Base-by-base conservation (phyloP, 805 yeast species). In the Wickerhamiella nectarea region DNA sequence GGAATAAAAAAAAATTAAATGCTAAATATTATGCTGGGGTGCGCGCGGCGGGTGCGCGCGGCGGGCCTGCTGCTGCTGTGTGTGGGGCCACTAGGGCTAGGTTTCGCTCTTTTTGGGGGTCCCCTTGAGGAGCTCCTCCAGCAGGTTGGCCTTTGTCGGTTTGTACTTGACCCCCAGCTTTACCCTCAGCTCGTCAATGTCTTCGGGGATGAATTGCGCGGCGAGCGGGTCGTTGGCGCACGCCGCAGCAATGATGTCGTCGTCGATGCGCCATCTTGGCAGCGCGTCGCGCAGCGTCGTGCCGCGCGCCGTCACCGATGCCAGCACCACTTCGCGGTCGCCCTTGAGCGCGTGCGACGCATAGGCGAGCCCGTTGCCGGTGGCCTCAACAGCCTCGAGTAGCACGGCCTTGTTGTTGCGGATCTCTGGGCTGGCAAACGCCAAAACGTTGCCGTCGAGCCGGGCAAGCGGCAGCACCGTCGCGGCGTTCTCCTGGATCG, bases 341-440 rank as follows among this genome's bases (percentile, higher is more conserved):
- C 38, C 38, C 38, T 40, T 40, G 38, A 40, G 43, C 11, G 20
- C 34, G n/a, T 40, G 34, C 14, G 38, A 34, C 4, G 43, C 43
- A 14, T 40, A 40, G 17, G 37, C 43, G 18, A 40, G 28, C 15
- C 38, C 43, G 18, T 21, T 20, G 3, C 43, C 43, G 12, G 37
- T 24, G 19, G 19, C 26, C n/a, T n/a, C 4, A 9, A 40, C 25
- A 1, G 43, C 43, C 6, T 24, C 33, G 20, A 34, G 18, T 4
- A 40, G 29, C 19, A 40, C 31, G 24, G 31, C 29, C 19, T 34
- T 40, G 21, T 40, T 40, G n/a, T 14, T 36, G 11, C 43, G 37
- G 10, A 40, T 24, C 6, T 21, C 20, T 4, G 8, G 14, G 26
- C 36, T 29, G n/a, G 42, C 42, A 22, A 39, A 39, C 15, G 42